Conservation (phyloP, 2,329 filamentous ascomycete genomes). For the Colletotrichum sp. region DNA sequence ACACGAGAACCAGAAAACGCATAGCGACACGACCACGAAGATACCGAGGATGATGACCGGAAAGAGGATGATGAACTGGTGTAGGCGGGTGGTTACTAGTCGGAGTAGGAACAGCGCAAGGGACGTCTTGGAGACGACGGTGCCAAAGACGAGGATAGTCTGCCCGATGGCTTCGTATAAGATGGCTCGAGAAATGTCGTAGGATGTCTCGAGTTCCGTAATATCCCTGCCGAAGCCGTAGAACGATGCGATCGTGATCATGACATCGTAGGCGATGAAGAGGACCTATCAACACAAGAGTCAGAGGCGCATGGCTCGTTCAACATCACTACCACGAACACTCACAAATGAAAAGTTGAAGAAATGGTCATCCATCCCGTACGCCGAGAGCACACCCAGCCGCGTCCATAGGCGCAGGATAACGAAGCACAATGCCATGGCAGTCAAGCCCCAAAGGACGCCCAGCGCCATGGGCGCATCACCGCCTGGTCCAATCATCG, state of each 20-base stretch:
- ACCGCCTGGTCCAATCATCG: conserved; percentile 20
- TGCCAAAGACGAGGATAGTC: conserved; percentile 16
- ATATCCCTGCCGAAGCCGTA: conserved; percentile 18
- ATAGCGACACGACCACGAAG: not conserved
- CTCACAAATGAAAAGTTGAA: conserved; percentile 17
- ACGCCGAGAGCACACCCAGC: conserved; percentile 4
- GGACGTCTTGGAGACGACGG: conserved; percentile 17
- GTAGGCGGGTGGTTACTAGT: conserved; percentile 8
- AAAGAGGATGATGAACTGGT: not conserved
- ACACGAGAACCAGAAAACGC: conserved; percentile 20
- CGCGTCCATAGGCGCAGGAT: conserved; percentile 41
- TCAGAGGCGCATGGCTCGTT: not conserved
- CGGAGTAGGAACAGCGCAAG: conserved; percentile 17
- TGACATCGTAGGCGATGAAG: conserved; percentile 16
- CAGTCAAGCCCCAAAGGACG: conserved; percentile 33
- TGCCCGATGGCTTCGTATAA: conserved; percentile 19
- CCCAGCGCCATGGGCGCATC: conserved; percentile 19
- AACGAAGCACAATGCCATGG: conserved; percentile 33
- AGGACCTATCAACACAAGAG: not conserved
- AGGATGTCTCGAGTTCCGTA: not conserved
- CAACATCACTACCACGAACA: not conserved
- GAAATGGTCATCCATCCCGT: conserved; percentile 20
- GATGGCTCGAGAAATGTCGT: conserved; percentile 1
- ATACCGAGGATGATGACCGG: conserved; percentile 5
- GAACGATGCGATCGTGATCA: conserved; percentile 11